These are phyloP conservation scores for Solanum infundibuliforme DNA, from an alignment of 257 asterid species.

Conservation along the genomic window DNA sequence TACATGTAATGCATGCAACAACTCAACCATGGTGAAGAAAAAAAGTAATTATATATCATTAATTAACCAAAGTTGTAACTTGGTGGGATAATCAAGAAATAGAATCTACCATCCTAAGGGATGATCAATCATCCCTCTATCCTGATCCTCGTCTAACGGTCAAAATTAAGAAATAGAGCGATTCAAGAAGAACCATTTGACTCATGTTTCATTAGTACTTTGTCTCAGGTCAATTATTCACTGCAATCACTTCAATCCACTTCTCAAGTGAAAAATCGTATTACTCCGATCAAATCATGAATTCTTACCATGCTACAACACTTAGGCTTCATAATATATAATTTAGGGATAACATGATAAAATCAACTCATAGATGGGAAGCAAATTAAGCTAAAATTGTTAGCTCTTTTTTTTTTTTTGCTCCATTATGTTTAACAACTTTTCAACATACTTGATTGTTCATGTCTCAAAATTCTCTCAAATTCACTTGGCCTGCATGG, in stretches of 20 bases:
- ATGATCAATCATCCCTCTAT: neutral
- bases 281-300: neutral
- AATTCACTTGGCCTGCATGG: slow-evolving; percentile 36
- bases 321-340: neutral
- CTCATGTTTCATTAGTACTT: neutral
- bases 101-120: neutral
- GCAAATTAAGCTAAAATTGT: neutral
- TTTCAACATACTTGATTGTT: neutral
- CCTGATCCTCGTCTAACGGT: neutral
- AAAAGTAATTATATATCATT: neutral
- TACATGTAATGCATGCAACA: neutral
- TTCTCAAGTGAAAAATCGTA: neutral
- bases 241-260: neutral
- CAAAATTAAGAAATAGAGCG: neutral
- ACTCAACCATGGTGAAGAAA: neutral
- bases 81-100: neutral
- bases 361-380: neutral
- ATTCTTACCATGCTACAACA: neutral
- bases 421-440: neutral
- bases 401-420: neutral
- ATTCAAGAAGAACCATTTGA: neutral
- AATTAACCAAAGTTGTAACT: neutral
- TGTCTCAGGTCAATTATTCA: too few relatives aligned
- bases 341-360: neutral
- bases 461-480: slow-evolving; percentile 12